Percentiles rank a stretch among this genome's conserved stretches.
phyloP scores from a whole-genome alignment of 2,329 filamentous ascomycete genomes.

The Talaromyces sp. region DNA sequence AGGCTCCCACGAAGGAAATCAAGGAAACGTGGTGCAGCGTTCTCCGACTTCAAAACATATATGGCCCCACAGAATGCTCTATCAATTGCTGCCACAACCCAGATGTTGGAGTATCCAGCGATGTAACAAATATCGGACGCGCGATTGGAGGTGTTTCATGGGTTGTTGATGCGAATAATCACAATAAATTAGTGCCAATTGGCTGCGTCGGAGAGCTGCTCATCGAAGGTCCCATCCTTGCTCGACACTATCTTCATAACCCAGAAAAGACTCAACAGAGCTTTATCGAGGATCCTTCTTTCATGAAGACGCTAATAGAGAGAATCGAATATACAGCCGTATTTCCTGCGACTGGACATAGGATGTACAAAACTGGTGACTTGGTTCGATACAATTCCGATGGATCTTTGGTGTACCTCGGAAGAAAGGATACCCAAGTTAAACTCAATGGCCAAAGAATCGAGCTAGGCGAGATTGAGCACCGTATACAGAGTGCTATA shows the following conservation, averaged over 20 bases:
- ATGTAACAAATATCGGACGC: slow-evolving; percentile 25
- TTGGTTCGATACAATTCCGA: slow-evolving; percentile 34
- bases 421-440: slow-evolving; percentile 39
- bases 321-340: neutral
- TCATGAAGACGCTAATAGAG: slow-evolving; percentile 19
- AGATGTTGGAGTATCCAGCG: slow-evolving; percentile 14
- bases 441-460: slow-evolving; percentile 44
- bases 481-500: slow-evolving; percentile 25
- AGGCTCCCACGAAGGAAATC: slow-evolving; percentile 42
- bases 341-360: slow-evolving; percentile 25
- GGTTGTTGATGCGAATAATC: slow-evolving; percentile 47
- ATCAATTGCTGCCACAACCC: slow-evolving; percentile 18
- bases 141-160: slow-evolving; percentile 43
- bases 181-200: slow-evolving; percentile 44
- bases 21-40: slow-evolving; percentile 17
- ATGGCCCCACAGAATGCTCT: slow-evolving; percentile 18
- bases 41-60: slow-evolving; percentile 15
- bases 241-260: slow-evolving; percentile 46
- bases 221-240: slow-evolving; percentile 42
- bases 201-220: slow-evolving; percentile 39
- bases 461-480: slow-evolving; percentile 42
- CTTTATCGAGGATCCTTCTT: slow-evolving; percentile 39
- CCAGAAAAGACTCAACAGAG: slow-evolving; percentile 34
- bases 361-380: slow-evolving; percentile 38
- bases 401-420: slow-evolving; percentile 34